These are phyloP conservation scores for Cardamine chenopodiifolia DNA, from an alignment of 345 rosid species.

Conservation along the genomic window DNA sequence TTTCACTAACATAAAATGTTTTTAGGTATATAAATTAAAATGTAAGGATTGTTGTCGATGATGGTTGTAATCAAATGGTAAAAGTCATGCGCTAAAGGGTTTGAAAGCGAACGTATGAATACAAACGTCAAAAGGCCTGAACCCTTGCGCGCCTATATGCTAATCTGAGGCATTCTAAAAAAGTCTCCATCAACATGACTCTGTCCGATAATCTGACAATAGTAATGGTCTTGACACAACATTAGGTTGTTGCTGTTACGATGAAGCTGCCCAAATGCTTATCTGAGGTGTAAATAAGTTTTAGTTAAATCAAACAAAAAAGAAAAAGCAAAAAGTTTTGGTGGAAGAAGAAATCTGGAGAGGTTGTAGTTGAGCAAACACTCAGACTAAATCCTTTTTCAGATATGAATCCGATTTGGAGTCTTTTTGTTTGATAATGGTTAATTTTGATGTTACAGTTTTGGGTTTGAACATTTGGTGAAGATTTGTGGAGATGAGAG, in stretches of 20 bases:
- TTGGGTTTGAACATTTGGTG: slow-evolving; percentile 37
- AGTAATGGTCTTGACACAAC: neutral
- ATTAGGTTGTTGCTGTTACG: neutral
- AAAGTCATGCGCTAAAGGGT: too few relatives aligned
- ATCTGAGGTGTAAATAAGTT: neutral
- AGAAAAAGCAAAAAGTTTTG: neutral
- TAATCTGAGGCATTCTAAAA: neutral
- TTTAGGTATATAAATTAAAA: too few relatives aligned
- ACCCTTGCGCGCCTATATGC: neutral
- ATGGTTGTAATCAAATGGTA: too few relatives aligned
- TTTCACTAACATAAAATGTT: too few relatives aligned
- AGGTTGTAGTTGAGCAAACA: neutral
- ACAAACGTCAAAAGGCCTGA: too few relatives aligned
- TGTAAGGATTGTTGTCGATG: too few relatives aligned
- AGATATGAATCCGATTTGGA: neutral
- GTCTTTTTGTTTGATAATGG: neutral
- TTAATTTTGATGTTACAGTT: neutral
- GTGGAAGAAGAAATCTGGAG: neutral
- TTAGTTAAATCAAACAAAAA: neutral
- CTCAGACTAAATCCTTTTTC: neutral
- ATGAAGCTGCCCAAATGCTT: neutral
- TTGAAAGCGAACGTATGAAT: too few relatives aligned
- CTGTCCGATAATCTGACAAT: neutral
- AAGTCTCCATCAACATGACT: neutral
- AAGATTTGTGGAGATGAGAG: slow-evolving; percentile 3